These are phyloP conservation scores for Miamiensis avidus DNA, from an alignment of 169 alveolate species.

Conservation along the genomic window DNA sequence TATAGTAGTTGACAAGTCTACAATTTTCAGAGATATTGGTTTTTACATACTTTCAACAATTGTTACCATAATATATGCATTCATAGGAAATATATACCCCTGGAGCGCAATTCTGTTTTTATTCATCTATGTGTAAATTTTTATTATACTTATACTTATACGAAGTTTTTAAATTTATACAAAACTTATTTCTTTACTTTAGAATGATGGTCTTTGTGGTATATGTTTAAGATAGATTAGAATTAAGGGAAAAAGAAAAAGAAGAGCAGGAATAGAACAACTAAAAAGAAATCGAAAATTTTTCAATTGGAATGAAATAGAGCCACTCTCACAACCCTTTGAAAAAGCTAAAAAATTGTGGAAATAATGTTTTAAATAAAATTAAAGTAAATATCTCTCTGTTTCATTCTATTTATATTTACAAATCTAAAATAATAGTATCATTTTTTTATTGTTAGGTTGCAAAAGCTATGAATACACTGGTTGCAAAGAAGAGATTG, in stretches of 20 bases:
- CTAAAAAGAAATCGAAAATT: neutral
- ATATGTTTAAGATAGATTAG: neutral
- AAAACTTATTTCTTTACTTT: neutral
- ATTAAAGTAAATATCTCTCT: neutral
- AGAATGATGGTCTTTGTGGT: neutral
- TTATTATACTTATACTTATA: slow-evolving; percentile 4
- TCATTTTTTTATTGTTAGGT: neutral
- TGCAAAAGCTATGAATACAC: neutral
- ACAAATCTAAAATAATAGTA: neutral
- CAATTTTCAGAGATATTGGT: slow-evolving; percentile 19
- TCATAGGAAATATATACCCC: neutral
- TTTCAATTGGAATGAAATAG: neutral
- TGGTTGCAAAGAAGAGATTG: neutral
- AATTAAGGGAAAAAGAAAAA: neutral
- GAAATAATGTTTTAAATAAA: neutral
- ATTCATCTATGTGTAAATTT: neutral
- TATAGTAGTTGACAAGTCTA: neutral
- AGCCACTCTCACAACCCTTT: neutral
- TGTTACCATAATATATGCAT: slow-evolving; percentile 10
- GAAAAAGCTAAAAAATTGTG: neutral
- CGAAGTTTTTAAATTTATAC: neutral
- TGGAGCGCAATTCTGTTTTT: slow-evolving; percentile 5
- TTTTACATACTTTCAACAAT: slow-evolving; percentile 34
- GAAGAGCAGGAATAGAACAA: neutral
- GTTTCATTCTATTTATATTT: neutral